These are phyloP conservation scores for Penicillium alfredii DNA, from an alignment of 495 filamentous ascomycete species.

Conservation along the genomic window DNA sequence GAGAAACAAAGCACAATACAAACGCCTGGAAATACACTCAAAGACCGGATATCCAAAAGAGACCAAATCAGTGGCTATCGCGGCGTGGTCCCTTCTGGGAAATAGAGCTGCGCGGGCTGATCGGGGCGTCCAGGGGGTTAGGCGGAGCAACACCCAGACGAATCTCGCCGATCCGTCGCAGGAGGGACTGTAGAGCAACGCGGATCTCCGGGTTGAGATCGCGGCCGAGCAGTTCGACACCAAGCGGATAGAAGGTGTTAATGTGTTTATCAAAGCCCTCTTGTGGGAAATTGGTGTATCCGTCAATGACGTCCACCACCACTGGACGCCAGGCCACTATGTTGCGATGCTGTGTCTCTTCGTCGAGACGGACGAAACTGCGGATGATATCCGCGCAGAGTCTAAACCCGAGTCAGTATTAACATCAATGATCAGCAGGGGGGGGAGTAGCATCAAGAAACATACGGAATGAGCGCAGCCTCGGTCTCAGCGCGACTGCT, in stretches of 20 bases:
- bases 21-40: slow-evolving; percentile 17
- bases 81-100: slow-evolving; percentile 28
- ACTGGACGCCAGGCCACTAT: slow-evolving; percentile 95
- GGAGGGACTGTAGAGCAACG: slow-evolving; percentile 63
- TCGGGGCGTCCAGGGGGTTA: slow-evolving; percentile 31
- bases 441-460: slow-evolving; percentile 14
- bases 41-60: slow-evolving; percentile 32
- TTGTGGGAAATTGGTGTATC: slow-evolving; percentile 81
- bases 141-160: slow-evolving; percentile 56
- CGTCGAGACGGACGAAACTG: slow-evolving; percentile 75
- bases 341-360: slow-evolving; percentile 92
- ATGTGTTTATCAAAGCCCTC: slow-evolving; percentile 77
- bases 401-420: slow-evolving; percentile 26
- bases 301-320: slow-evolving; percentile 95
- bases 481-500: slow-evolving; percentile 77
- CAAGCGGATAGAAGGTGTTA: slow-evolving; percentile 76
- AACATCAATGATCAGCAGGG: slow-evolving; percentile 1
- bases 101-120: slow-evolving; percentile 42
- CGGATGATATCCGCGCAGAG: slow-evolving; percentile 89
- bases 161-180: slow-evolving; percentile 78
- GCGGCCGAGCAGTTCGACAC: slow-evolving; percentile 73
- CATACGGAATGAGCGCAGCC: slow-evolving; percentile 79
- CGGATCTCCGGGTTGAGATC: slow-evolving; percentile 77
- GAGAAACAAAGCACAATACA: slow-evolving; percentile 1
- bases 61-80: slow-evolving; percentile 22